Conservation (phyloP, 805 yeast genomes). For the Cyberlindnera bimundalis region DNA sequence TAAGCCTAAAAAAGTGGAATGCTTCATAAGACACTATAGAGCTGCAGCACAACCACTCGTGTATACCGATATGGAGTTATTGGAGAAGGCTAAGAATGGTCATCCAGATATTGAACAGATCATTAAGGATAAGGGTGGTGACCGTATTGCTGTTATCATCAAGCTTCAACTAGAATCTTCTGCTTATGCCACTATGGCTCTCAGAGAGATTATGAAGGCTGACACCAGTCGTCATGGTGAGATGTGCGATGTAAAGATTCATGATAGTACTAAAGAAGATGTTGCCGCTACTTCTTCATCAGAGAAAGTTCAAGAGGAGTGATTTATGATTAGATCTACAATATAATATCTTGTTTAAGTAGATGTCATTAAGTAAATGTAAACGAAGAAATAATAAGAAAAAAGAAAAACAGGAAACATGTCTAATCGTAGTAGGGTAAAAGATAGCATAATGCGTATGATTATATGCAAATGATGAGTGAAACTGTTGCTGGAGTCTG, state of each 20-base stretch:
- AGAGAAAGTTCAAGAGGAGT: not conserved
- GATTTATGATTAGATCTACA: too few relatives aligned
- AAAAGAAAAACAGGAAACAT: not conserved
- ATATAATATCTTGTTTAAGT: not conserved
- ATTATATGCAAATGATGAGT: too few relatives aligned
- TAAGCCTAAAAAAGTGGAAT: constrained; percentile 62
- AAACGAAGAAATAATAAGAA: not conserved
- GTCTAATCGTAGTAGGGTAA: too few relatives aligned
- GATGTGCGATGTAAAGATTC: constrained; percentile 38
- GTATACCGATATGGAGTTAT: constrained; percentile 69
- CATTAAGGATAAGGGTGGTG: constrained; percentile 29
- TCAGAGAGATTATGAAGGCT: constrained; percentile 82
- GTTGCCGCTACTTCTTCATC: not conserved
- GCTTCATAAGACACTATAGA: constrained; percentile 56
- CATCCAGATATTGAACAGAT: constrained; percentile 14
- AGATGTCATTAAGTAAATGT: not conserved
- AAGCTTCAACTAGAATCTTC: constrained; percentile 78
- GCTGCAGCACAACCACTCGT: constrained; percentile 69
- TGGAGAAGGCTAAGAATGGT: constrained; percentile 35
- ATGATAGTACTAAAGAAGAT: constrained; percentile 2
- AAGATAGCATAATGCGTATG: too few relatives aligned
- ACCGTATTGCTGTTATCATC: constrained; percentile 66
- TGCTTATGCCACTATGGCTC: constrained; percentile 96
- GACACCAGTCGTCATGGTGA: constrained; percentile 61
- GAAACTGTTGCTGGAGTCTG: too few relatives aligned